These are phyloP conservation scores for Dendrobium officinale DNA, from an alignment of 106 monocot genomes.

Conservation along the genomic window DNA sequence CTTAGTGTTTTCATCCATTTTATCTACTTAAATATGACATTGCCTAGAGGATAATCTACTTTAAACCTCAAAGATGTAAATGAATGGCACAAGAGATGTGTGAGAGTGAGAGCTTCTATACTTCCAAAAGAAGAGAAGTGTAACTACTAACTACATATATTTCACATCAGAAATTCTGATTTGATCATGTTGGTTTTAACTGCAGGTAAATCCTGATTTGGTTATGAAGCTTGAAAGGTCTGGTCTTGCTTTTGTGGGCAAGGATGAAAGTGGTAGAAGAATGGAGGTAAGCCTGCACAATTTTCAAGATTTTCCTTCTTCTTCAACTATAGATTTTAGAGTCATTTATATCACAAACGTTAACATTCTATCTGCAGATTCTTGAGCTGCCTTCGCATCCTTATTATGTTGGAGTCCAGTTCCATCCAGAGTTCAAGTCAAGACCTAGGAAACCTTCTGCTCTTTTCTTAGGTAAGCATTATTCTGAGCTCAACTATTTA, in stretches of 20 bases:
- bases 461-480: conserved; percentile 57
- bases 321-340: neutral
- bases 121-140: too few species aligned
- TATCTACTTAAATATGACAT: neutral
- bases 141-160: neutral
- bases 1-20: neutral
- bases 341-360: conserved; percentile 1
- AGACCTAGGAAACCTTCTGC: conserved; percentile 90
- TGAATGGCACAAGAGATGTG: too few species aligned
- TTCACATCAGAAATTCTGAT: neutral
- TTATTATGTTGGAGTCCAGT: conserved; percentile 88
- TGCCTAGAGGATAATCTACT: neutral
- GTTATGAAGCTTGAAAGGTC: conserved; percentile 64
- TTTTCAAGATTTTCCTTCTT: neutral
- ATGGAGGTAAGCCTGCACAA: conserved; percentile 66
- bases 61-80: neutral
- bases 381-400: conserved; percentile 82
- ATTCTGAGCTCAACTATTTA: neutral
- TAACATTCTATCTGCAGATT: conserved; percentile 46
- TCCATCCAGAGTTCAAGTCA: conserved; percentile 98
- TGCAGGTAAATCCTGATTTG: conserved; percentile 91
- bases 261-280: conserved; percentile 79
- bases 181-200: neutral
- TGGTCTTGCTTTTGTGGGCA: conserved; percentile 91
- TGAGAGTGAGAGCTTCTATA: too few species aligned